Base-by-base conservation (phyloP, 371 early-diverging fungal genomes). In the Mortierella sp. region DNA sequence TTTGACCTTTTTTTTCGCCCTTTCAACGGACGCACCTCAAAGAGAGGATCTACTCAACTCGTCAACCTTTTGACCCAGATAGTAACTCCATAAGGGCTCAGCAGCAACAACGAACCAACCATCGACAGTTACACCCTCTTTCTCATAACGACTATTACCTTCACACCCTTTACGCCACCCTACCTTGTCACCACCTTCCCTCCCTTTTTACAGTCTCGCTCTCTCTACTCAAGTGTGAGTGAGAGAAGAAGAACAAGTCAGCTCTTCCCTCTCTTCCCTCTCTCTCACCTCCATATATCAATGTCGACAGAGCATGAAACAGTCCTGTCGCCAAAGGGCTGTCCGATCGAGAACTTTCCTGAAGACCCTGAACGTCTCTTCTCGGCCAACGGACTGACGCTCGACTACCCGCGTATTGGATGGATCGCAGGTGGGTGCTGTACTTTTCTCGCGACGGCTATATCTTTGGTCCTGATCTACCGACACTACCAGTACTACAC, bases 401-500 rank as follows among this genome's bases (percentile, higher is more conserved):
- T 86, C 16, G 86, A 86, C 58, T 65, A 79, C 4, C 86, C 86
- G 18, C 79, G 86, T 41, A 77, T 86, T 14, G 86, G 86, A 35
- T 86, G 86, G 86, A 86, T 86, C 48, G 77, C 48, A 44, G 63
- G 80, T 4, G 86, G 86, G 1, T 46, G 70, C 65, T 82, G 56
- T 35, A 72, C 80, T 2, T 4, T 82, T 3, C 14, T 77, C 21
- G 43, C 86, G 49, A 79, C 73, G 46, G 46, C 55, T 63, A 77
- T 82, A 11, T 86, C 86, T 0, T 63, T 86, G 12, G 58, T 82
- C 44, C 56, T 86, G 60, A 86, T 86, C 49, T 86, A 76, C 46
- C 77, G 86, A 24, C 86, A 86, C 65, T 74, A 43, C 27, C 82
- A 86, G 58, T 86, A 86, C 54, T 86, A 86, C 48, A 79, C 79